Conservation (phyloP, 106 monocot species). For the Dendrobium chrysotoxum region DNA sequence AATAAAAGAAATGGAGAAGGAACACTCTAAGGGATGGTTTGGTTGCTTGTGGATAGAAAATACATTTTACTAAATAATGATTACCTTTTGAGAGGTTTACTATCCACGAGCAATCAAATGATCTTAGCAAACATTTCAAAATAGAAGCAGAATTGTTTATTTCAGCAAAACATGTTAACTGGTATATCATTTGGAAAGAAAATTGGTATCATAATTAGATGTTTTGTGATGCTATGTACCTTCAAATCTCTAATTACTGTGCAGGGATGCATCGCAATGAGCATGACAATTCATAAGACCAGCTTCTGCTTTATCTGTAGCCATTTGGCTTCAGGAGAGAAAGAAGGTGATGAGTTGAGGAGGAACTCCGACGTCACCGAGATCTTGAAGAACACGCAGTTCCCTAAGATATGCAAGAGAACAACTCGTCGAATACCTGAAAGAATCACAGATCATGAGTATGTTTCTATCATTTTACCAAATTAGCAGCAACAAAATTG, state of each 20-base stretch:
- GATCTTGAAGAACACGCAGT: conserved; percentile 82
- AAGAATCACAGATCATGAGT: conserved; percentile 89
- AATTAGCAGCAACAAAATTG: neutral
- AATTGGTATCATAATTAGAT: neutral
- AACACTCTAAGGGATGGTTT: too few species aligned
- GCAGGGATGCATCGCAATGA: conserved; percentile 93
- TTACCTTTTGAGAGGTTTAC: too few species aligned
- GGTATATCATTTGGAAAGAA: too few species aligned
- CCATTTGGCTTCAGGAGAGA: conserved; percentile 94
- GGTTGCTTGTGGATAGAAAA: too few species aligned
- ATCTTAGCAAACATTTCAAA: neutral
- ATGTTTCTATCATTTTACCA: conserved; percentile 7
- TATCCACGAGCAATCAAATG: too few species aligned
- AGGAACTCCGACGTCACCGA: conserved; percentile 89
- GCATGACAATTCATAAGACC: conserved; percentile 75
- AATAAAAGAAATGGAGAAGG: too few species aligned
- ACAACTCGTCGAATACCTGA: conserved; percentile 54
- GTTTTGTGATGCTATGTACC: neutral
- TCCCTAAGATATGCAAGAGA: conserved; percentile 69
- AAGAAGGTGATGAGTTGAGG: conserved; percentile 86
- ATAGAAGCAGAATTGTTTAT: too few species aligned
- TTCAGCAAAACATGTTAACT: too few species aligned
- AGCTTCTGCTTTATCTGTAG: conserved; percentile 92
- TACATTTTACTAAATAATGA: too few species aligned
- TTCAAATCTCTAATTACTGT: neutral